Base-by-base conservation (phyloP, 192 early-diverging fungal species). In the Umbelopsis isabellina region DNA sequence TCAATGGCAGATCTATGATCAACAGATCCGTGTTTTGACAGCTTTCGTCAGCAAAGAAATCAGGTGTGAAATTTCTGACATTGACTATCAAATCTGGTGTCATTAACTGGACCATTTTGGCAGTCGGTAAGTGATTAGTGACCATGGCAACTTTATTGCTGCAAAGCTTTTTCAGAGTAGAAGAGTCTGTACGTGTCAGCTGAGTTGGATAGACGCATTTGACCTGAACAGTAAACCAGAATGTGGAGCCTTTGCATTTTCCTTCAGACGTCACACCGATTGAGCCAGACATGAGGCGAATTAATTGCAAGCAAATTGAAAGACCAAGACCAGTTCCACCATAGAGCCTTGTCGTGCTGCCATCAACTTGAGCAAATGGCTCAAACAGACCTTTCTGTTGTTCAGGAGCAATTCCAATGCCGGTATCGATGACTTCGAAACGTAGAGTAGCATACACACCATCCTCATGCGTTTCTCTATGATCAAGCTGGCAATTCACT, bases 271-370 rank as follows among this genome's bases (percentile, higher is more conserved):
- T 66, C 6, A 83, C 78, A n/a, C 78, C 76, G 11, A 87, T 77
- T 2, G 67, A 58, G 21, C 89, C 89, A 49, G 80, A 82, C 88
- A 89, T 89, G 45, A 89, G 52, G 37, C 79, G 83, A n/a, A 87
- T 84, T 10, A 89, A 71, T 23, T 85, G 82, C 2, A 83, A 68
- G 33, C 85, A 88, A 44, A 91, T 91, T 2, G 87, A 88, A 16
- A 91, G 71, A 3, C 89, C 89, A 10, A 91, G 74, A 49, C 89
- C 89, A 20, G 87, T 89, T 21, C 89, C 89, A 23, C 88, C 89
- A 75, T 86, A 89, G 49, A 86, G 84, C 18, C 89, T 74, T 9
- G 86, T 86, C 0, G 88, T 88, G 20, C 84, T 86, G 49, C 86
- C 85, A 35, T 89, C 88, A 1, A 86, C 89, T 67, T 90, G 89